Evolutionary conservation across 129 eudicot species (phyloP).

Genomic region (Oenanthe sinensis): DNA sequence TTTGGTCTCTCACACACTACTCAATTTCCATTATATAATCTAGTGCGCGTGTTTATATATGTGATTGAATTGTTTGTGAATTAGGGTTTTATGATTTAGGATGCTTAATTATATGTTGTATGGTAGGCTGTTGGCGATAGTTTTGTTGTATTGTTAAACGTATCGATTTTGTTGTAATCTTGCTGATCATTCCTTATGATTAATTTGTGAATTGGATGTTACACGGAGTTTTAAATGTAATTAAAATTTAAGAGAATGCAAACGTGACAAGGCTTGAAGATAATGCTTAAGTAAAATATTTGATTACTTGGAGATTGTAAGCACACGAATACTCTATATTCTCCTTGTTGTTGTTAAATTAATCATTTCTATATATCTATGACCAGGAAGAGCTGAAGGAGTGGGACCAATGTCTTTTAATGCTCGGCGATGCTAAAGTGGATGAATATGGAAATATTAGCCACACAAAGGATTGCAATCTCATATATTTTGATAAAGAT

Average conservation of each 20-base stretch:
- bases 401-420: conserved; percentile 93
- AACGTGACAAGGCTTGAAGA: not conserved
- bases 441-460: conserved; percentile 88
- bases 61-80: not conserved
- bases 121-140: not conserved
- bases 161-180: not conserved
- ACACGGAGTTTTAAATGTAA: too few species aligned
- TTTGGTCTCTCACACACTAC: not conserved
- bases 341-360: not conserved
- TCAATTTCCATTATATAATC: not conserved
- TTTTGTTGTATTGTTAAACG: not conserved
- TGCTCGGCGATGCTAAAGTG: conserved; percentile 94
- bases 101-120: not conserved
- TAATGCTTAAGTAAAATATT: not conserved
- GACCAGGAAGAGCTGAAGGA: conserved; percentile 88
- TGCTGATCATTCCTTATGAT: not conserved
- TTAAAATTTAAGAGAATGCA: not conserved
- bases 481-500: conserved; percentile 85
- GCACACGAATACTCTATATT: not conserved
- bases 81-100: not conserved
- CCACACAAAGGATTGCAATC: conserved; percentile 56
- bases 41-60: not conserved
- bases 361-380: not conserved
- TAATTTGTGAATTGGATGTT: not conserved
- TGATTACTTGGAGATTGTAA: not conserved